Conservation (phyloP, 1,284 basidiomycete species). For the Melampsora americana region DNA sequence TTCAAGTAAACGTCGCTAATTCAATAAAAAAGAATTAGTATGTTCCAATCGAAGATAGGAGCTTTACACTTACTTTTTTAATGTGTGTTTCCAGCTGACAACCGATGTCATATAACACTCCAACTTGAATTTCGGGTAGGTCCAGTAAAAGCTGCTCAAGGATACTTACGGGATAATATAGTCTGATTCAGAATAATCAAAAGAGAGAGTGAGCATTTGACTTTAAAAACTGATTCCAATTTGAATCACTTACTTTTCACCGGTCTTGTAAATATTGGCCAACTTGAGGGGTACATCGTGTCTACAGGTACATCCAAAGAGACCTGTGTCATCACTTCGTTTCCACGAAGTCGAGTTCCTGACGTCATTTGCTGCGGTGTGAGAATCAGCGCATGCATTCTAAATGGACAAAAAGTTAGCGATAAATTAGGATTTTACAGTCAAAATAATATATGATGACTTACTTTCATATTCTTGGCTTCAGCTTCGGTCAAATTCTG, state of each 20-base stretch:
- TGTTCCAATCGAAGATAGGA: background rate
- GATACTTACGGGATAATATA: too few relatives aligned
- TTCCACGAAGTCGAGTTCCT: background rate
- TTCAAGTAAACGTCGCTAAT: background rate
- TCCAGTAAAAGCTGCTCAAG: too few relatives aligned
- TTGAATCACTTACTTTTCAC: conserved; percentile 4
- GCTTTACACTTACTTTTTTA: background rate
- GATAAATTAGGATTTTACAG: background rate
- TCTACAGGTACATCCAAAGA: too few relatives aligned
- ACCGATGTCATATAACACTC: background rate
- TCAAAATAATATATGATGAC: background rate
- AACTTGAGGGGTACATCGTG: too few relatives aligned
- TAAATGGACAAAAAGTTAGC: background rate
- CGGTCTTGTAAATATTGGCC: background rate
- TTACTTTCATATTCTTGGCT: background rate
- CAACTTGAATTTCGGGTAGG: too few relatives aligned
- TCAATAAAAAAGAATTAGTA: background rate
- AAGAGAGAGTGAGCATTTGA: background rate
- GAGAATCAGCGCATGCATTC: conserved; percentile 1
- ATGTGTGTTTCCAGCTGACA: conserved; percentile 17
- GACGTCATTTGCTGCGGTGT: conserved; percentile 7
- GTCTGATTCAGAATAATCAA: too few relatives aligned
- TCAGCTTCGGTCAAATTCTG: background rate
- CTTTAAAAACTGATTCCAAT: background rate
- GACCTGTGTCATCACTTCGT: too few relatives aligned